Evolutionary conservation across 441 rosid genomes (phyloP).

Genomic region (Euphorbia neoarborescens): DNA sequence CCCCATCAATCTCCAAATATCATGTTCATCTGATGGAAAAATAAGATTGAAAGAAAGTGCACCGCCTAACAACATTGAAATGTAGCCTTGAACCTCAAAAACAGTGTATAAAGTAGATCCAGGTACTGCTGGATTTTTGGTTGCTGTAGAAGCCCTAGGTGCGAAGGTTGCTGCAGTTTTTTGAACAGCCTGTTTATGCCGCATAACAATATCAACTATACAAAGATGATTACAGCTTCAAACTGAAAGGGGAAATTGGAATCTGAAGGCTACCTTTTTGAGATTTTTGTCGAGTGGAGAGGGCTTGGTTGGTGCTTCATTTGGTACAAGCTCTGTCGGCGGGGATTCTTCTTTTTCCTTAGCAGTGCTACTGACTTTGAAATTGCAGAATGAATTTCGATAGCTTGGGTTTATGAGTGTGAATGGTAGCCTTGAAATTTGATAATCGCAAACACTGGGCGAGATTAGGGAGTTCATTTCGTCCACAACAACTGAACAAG

Average conservation of each 20-base stretch:
- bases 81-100: slow-evolving; percentile 86
- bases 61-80: slow-evolving; percentile 69
- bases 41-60: slow-evolving; percentile 76
- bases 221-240: background rate
- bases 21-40: slow-evolving; percentile 82
- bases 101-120: slow-evolving; percentile 72
- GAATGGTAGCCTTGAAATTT: slow-evolving; percentile 23
- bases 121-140: slow-evolving; percentile 86
- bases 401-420: slow-evolving; percentile 13
- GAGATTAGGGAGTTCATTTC: slow-evolving; percentile 44
- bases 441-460: slow-evolving; percentile 33
- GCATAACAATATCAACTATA: background rate
- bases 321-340: slow-evolving; percentile 20
- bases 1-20: slow-evolving; percentile 92
- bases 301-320: slow-evolving; percentile 17
- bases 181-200: slow-evolving; percentile 56
- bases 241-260: background rate
- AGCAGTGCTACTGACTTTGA: slow-evolving; percentile 30
- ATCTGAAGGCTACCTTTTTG: slow-evolving; percentile 46
- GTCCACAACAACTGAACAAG: background rate
- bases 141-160: slow-evolving; percentile 84
- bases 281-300: slow-evolving; percentile 53
- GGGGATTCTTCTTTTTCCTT: slow-evolving; percentile 33
- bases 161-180: slow-evolving; percentile 96
- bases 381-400: background rate